Base-by-base conservation (phyloP, 2,329 filamentous ascomycete species). In the Aspergillus ochraceoroseus region DNA sequence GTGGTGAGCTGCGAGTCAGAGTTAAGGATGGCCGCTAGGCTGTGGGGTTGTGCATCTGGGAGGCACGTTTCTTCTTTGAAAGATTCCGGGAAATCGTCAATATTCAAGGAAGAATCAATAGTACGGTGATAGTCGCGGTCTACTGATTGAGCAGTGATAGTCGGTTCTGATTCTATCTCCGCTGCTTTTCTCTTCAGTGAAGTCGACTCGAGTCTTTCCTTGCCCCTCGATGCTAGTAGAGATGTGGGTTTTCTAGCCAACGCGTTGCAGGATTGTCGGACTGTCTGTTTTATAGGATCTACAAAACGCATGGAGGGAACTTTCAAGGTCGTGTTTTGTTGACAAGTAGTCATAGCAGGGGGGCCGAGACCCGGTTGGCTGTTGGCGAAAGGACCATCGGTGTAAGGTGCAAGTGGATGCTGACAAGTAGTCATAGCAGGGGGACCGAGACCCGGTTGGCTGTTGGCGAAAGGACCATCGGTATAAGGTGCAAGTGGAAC, bases 161-260 rank as follows among this genome's bases (percentile, higher is more conserved):
- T n/a, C 7, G 25, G 12, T 11, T 32, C 41, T 15, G 25, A 41
- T 34, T 58, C 55, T 31, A 59, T 58, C 17, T 63, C 55, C 32
- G 43, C 42, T n/a, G 53, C 56, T 40, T 62, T 61, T 32, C 62
- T 54, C 46, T 65, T 65, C 18, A 19, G 34, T 8, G 23, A 19
- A 7, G 3, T 26, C 6, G 12, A 18, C n/a, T 41, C n/a, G 19
- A 28, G 6, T n/a, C 28, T 18, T n/a, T n/a, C n/a, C n/a, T n/a
- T n/a, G n/a, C n/a, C n/a, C n/a, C n/a, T n/a, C n/a, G n/a, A n/a
- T n/a, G n/a, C n/a, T n/a, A n/a, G n/a, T n/a, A n/a, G n/a, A n/a
- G n/a, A n/a, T n/a, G n/a, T n/a, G n/a, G n/a, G n/a, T n/a, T n/a
- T n/a, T n/a, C n/a, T n/a, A n/a, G n/a, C n/a, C n/a, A n/a, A n/a